Percentiles rank a stretch among this genome's conserved stretches.
Conservation (phyloP, 2,329 filamentous ascomycete genomes). For the Fusarium bulbicola region DNA sequence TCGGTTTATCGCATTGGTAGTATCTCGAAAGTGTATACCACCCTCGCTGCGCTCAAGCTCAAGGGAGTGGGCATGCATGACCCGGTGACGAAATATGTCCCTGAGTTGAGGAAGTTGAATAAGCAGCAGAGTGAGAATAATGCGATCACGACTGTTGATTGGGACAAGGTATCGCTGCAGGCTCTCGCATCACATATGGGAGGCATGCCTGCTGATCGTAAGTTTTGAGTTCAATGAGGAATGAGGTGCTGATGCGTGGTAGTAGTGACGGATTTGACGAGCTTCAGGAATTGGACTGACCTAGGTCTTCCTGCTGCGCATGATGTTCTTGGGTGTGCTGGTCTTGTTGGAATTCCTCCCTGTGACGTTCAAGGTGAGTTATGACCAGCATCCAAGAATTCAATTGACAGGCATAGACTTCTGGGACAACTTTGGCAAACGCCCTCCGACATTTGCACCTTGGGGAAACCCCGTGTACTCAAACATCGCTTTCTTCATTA, state of each 20-base stretch:
- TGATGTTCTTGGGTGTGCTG: not conserved
- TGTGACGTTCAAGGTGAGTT: not conserved
- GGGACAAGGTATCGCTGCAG: not conserved
- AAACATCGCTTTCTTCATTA: not conserved
- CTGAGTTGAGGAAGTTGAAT: not conserved
- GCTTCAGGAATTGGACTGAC: not conserved
- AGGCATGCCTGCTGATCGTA: conserved; percentile 6
- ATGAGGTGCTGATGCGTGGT: not conserved
- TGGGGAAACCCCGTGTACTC: conserved; percentile 5
- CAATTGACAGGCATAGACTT: not conserved
- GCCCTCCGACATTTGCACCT: not conserved
- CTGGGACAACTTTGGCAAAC: conserved; percentile 18
- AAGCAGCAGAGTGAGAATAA: conserved; percentile 1
- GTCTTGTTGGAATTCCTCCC: not conserved
- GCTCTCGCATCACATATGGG: conserved; percentile 14
- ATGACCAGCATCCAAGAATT: no score
- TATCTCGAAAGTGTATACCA: conserved; percentile 5
- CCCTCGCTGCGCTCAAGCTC: not conserved
- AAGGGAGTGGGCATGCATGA: conserved; percentile 1
- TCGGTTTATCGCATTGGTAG: conserved; percentile 13
- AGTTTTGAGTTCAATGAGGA: not conserved
- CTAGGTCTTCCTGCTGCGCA: not conserved
- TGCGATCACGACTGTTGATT: not conserved
- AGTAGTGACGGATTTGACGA: conserved; percentile 11
- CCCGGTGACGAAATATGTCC: conserved; percentile 16